These are phyloP conservation scores for Anthracocystis walkeri DNA, from an alignment of 1,284 basidiomycete genomes.

Conservation along the genomic window DNA sequence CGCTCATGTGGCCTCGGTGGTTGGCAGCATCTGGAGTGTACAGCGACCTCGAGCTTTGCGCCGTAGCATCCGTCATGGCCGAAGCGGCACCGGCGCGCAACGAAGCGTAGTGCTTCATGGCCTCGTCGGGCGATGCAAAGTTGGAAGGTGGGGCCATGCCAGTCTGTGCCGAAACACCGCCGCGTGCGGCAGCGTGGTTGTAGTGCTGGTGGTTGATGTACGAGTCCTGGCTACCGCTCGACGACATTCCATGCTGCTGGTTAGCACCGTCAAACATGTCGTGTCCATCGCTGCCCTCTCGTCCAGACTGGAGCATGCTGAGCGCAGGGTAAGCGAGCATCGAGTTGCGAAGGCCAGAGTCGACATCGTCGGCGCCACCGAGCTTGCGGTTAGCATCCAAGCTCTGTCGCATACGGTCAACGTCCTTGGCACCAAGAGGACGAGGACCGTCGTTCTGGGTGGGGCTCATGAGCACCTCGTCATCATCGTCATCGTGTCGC, in stretches of 20 bases:
- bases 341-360: constrained; percentile 54
- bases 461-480: constrained; percentile 61
- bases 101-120: constrained; percentile 63
- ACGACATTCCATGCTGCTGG: constrained; percentile 10
- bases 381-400: constrained; percentile 36
- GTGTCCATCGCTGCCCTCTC: constrained; percentile 45
- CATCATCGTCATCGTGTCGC: constrained; percentile 42
- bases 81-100: constrained; percentile 40
- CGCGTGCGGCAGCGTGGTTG: constrained; percentile 16
- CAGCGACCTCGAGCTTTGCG: constrained; percentile 46
- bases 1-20: constrained; percentile 47
- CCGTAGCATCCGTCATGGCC: constrained; percentile 17
- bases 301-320: constrained; percentile 51
- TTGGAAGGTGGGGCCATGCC: constrained; percentile 62
- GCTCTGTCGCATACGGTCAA: constrained; percentile 53
- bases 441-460: constrained; percentile 57
- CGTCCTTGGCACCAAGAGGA: constrained; percentile 42
- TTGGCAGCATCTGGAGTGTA: constrained; percentile 54
- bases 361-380: constrained; percentile 9
- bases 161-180: constrained; percentile 38
- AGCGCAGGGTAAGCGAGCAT: constrained; percentile 62
- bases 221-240: constrained; percentile 22
- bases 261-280: constrained; percentile 51
- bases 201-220: constrained; percentile 57
- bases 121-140: constrained; percentile 61